phyloP scores from a whole-genome alignment of 768 basidiomycete species.

The Auricularia heimuer region DNA sequence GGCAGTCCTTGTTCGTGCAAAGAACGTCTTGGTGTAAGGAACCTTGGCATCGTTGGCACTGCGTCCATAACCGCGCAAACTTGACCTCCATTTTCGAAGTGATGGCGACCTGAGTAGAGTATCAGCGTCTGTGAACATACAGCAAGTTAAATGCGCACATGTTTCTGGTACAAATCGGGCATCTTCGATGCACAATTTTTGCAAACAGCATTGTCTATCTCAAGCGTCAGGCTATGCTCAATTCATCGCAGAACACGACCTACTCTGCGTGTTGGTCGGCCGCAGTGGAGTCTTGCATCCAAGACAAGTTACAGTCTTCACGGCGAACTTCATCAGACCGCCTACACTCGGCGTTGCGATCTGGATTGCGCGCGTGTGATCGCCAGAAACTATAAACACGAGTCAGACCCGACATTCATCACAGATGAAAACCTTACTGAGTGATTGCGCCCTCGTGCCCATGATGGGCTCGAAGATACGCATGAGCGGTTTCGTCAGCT shows the following conservation, averaged over 20 bases:
- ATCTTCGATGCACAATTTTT: slow-evolving; percentile 82
- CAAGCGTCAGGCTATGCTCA: no score
- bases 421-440: slow-evolving; percentile 43
- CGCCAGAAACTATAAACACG: slow-evolving; percentile 66
- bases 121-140: not conserved
- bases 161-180: slow-evolving; percentile 89
- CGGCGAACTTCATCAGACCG: slow-evolving; percentile 94
- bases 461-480: slow-evolving; percentile 97
- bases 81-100: slow-evolving; percentile 80
- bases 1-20: slow-evolving; percentile 94
- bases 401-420: not conserved
- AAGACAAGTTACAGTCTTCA: slow-evolving; percentile 89
- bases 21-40: slow-evolving; percentile 96
- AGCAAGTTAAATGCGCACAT: slow-evolving; percentile 34
- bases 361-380: slow-evolving; percentile 90
- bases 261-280: slow-evolving; percentile 65
- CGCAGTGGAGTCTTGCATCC: slow-evolving; percentile 89
- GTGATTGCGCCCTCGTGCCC: slow-evolving; percentile 77
- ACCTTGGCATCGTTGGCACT: slow-evolving; percentile 97
- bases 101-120: slow-evolving; percentile 27
- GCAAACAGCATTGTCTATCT: slow-evolving; percentile 81
- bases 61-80: slow-evolving; percentile 94
- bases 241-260: slow-evolving; percentile 12
- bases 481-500: slow-evolving; percentile 92
- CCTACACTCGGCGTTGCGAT: slow-evolving; percentile 96